Evolutionary conservation across 345 rosid species (phyloP).

Genomic region (Gossypium mustelinum): DNA sequence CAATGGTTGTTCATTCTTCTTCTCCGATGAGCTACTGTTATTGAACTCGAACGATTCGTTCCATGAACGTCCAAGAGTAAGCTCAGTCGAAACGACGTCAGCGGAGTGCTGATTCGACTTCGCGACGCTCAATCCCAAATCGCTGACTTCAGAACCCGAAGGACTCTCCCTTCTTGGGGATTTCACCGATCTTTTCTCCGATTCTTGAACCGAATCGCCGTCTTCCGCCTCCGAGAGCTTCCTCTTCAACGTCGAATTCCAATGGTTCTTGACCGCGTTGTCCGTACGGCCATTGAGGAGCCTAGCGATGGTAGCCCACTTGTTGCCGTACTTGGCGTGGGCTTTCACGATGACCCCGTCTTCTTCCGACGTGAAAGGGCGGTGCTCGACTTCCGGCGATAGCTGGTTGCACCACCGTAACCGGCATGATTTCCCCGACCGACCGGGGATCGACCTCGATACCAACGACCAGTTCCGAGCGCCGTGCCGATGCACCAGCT

Average conservation of each 20-base stretch:
- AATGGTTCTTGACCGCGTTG: constrained; percentile 60
- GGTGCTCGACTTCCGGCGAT: constrained; percentile 52
- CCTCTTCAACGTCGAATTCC: constrained; percentile 59
- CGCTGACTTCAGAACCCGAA: constrained; percentile 37
- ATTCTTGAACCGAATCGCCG: constrained; percentile 26
- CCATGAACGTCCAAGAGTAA: constrained; percentile 43
- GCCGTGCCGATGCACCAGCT: constrained; percentile 41
- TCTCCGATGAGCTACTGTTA: neutral
- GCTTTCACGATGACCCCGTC: constrained; percentile 44
- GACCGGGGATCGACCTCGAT: constrained; percentile 44
- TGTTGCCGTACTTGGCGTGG: constrained; percentile 52
- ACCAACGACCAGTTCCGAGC: constrained; percentile 54
- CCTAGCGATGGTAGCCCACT: constrained; percentile 60
- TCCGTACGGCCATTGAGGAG: constrained; percentile 56
- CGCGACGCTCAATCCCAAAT: constrained; percentile 23
- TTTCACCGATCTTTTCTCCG: constrained; percentile 22
- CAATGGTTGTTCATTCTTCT: neutral
- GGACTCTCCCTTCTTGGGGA: constrained; percentile 24
- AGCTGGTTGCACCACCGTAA: constrained; percentile 71
- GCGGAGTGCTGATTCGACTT: neutral
- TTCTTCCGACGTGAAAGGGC: constrained; percentile 50
- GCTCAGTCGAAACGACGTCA: constrained; percentile 28
- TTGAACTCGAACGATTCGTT: constrained; percentile 18
- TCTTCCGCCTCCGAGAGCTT: constrained; percentile 17
- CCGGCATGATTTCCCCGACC: constrained; percentile 66